Evolutionary conservation across 164 flowering plant genomes (phyloP).

Genomic region (Chimonanthus praecox): DNA sequence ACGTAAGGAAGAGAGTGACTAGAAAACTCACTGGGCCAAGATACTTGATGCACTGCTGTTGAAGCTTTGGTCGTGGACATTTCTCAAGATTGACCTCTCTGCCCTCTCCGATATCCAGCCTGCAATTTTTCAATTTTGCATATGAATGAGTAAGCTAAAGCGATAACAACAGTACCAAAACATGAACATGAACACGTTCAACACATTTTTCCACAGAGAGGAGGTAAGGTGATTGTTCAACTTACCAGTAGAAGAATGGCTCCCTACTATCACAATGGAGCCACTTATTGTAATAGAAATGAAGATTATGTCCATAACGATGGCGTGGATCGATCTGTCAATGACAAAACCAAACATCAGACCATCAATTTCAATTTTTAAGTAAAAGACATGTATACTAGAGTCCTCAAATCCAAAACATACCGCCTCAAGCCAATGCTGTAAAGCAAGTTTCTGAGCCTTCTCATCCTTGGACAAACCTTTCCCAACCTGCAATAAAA

Average conservation of each 20-base stretch:
- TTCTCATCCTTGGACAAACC: constrained; percentile 87
- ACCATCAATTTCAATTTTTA: not conserved
- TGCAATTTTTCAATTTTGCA: constrained; percentile 18
- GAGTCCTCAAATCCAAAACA: constrained; percentile 15
- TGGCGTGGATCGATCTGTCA: constrained; percentile 93
- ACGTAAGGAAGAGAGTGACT: not conserved
- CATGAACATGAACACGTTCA: not conserved
- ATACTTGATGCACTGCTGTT: constrained; percentile 89
- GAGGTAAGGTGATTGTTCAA: not conserved
- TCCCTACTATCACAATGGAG: constrained; percentile 75
- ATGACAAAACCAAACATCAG: constrained; percentile 5
- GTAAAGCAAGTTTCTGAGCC: constrained; percentile 87
- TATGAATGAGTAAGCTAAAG: not conserved
- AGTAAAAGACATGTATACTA: not conserved
- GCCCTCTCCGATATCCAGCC: constrained; percentile 93
- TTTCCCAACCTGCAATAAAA: constrained; percentile 72
- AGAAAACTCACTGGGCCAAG: constrained; percentile 70
- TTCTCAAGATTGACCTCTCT: constrained; percentile 66
- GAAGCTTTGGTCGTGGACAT: constrained; percentile 74
- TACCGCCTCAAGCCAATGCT: constrained; percentile 99
- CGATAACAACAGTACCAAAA: not conserved
- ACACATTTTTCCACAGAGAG: not conserved
- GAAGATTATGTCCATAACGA: constrained; percentile 95
- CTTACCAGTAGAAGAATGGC: constrained; percentile 96
- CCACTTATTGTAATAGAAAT: constrained; percentile 77